These are phyloP conservation scores for Colletotrichum tanaceti DNA, from an alignment of 2,329 filamentous ascomycete species.

Conservation along the genomic window DNA sequence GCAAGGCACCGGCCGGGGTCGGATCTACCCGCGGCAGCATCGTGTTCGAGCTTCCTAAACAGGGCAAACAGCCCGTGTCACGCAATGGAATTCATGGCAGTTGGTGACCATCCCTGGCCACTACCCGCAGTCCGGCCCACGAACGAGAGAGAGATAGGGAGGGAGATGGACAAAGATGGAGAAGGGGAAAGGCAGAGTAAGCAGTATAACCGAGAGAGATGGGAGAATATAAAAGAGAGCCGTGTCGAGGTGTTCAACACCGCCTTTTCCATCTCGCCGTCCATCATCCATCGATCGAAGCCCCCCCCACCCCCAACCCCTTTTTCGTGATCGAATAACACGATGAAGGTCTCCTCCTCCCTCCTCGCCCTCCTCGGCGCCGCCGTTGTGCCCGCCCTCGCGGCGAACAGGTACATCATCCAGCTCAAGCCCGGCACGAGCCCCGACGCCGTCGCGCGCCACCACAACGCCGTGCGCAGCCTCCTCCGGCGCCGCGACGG, in stretches of 20 bases:
- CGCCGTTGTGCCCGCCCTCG: constrained; percentile 21
- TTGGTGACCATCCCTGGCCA: not conserved
- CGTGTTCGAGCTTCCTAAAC: constrained; percentile 33
- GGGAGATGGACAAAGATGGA: too few relatives aligned
- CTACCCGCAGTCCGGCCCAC: not conserved
- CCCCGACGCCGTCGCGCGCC: constrained; percentile 42
- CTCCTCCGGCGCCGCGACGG: constrained; percentile 49
- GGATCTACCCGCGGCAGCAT: constrained; percentile 29
- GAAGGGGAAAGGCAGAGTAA: constrained; percentile 10
- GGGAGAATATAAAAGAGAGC: constrained; percentile 4
- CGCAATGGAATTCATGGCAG: constrained; percentile 16
- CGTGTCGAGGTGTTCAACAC: too few relatives aligned
- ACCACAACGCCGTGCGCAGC: constrained; percentile 48
- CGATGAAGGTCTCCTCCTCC: constrained; percentile 26
- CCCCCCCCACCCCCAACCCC: not conserved
- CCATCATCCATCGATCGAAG: not conserved
- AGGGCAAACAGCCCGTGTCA: constrained; percentile 31
- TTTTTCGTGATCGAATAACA: constrained; percentile 9
- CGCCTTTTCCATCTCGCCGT: too few relatives aligned
- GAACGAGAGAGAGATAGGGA: not conserved
- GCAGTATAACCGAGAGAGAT: constrained; percentile 7
- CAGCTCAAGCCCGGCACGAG: constrained; percentile 54
- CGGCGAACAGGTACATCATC: constrained; percentile 58
- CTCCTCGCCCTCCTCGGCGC: constrained; percentile 22
- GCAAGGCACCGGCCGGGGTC: constrained; percentile 27